These are phyloP conservation scores for Lachnum nothofagi DNA, from an alignment of 2,329 filamentous ascomycete species.

Conservation along the genomic window DNA sequence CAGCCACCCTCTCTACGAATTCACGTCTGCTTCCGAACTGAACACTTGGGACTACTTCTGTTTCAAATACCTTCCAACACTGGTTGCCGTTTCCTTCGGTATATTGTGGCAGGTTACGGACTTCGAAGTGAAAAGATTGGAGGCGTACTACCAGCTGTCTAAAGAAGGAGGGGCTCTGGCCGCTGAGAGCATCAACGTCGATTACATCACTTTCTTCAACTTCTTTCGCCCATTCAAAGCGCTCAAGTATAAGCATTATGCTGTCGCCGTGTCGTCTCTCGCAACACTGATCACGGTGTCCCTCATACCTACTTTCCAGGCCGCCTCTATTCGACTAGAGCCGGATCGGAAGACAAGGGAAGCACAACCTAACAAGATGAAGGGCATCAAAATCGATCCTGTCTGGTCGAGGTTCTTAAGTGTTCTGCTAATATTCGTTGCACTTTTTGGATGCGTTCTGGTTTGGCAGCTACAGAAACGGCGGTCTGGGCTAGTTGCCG, in stretches of 20 bases:
- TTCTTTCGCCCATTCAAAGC: constrained; percentile 61
- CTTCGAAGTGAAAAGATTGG: constrained; percentile 61
- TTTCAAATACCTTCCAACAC: constrained; percentile 59
- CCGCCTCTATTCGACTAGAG: constrained; percentile 54
- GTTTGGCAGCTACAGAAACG: constrained; percentile 57
- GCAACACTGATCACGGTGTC: constrained; percentile 62
- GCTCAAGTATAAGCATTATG: constrained; percentile 58
- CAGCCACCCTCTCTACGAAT: constrained; percentile 38
- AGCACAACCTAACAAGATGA: constrained; percentile 39
- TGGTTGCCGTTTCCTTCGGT: constrained; percentile 57
- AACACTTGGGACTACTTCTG: constrained; percentile 51
- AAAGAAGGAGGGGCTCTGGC: constrained; percentile 56
- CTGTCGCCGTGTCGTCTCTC: constrained; percentile 61
- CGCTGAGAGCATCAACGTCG: constrained; percentile 60
- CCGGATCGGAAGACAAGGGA: constrained; percentile 46
- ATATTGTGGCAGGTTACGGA: constrained; percentile 63
- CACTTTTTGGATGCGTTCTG: constrained; percentile 51
- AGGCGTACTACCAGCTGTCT: constrained; percentile 62
- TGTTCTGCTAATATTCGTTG: constrained; percentile 50
- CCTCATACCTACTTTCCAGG: constrained; percentile 63
- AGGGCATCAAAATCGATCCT: constrained; percentile 52
- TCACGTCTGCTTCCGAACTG: constrained; percentile 47
- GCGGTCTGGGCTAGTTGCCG: constrained; percentile 60
- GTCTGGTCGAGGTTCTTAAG: constrained; percentile 60
- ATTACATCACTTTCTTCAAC: constrained; percentile 62